Base-by-base conservation (phyloP, 495 filamentous ascomycete genomes). In the Arthonia radiata region DNA sequence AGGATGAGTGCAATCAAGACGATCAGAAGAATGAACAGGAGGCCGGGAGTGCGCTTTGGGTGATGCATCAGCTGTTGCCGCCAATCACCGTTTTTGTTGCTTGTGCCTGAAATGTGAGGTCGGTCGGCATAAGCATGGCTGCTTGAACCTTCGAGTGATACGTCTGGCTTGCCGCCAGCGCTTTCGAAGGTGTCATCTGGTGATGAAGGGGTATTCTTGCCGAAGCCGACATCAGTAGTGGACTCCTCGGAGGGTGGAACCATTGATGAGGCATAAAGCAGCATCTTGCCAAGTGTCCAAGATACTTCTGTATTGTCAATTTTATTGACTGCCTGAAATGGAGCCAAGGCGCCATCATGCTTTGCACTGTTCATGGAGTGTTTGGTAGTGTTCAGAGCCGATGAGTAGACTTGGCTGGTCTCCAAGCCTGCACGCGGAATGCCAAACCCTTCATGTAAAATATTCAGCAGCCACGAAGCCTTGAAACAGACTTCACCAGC, bases 201-300 rank as follows among this genome's bases (percentile, higher is more conserved):
- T 76, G 3, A 75, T 53, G 4, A 50, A 28, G 52, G 41, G 17
- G 50, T 46, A 40, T 99, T 94, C 51, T 61, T 73, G 23, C 86
- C 86, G 41, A 94, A 94, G 1, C 86, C 86, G 5, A 99, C 89
- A 0, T 78, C 74, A 4, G 75, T 52, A 4, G 53, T 46, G 26
- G 68, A 56, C 16, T 59, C 49, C 2, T 52, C 48, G 7, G 57
- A 50, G 0, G 57, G 1, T 30, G 73, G 71, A 10, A 94, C 58
- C 45, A 93, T 78, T 4, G 77, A 81, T 4, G 86, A 68, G 0
- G 83, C 86, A 37, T 94, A 99, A 13, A 99, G 63, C n/a, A 94
- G 69, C 57, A 94, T 93, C 48, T 92, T 91, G 2, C 86, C 86
- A 0, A 99, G 53, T 0, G 86, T 94, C 86, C 86, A 99, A 50